Evolutionary conservation across 2,329 filamentous ascomycete genomes (phyloP).

Genomic region (Ophiognomonia clavigignenti-juglandacearum): DNA sequence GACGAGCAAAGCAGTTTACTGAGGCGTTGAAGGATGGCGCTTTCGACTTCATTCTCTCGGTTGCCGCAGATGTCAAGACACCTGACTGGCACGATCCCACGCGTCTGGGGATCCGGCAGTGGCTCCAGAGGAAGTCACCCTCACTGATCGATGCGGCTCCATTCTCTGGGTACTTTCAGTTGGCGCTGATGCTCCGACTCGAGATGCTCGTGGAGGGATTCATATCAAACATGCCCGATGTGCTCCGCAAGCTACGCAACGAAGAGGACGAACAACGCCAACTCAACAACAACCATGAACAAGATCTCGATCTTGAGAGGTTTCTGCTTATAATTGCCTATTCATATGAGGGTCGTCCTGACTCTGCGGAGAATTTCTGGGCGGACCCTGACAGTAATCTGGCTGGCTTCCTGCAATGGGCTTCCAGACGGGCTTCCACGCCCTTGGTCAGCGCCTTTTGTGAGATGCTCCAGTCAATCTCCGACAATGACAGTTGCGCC

Average conservation of each 20-base stretch:
- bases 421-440: slow-evolving; percentile 89
- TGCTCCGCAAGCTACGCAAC: slow-evolving; percentile 75
- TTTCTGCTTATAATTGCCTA: slow-evolving; percentile 92
- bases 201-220: slow-evolving; percentile 88
- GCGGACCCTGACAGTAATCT: slow-evolving; percentile 86
- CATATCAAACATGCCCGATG: slow-evolving; percentile 92
- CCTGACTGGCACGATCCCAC: slow-evolving; percentile 86
- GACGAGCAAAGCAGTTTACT: slow-evolving; percentile 68
- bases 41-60: slow-evolving; percentile 83
- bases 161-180: slow-evolving; percentile 69
- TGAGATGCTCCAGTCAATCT: slow-evolving; percentile 88
- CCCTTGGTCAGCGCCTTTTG: slow-evolving; percentile 96
- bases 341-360: slow-evolving; percentile 78
- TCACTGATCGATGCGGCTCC: slow-evolving; percentile 57
- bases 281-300: slow-evolving; percentile 58
- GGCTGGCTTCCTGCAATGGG: slow-evolving; percentile 93
- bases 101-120: slow-evolving; percentile 73
- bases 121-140: slow-evolving; percentile 76
- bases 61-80: slow-evolving; percentile 75
- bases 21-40: slow-evolving; percentile 81
- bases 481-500: slow-evolving; percentile 76
- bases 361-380: slow-evolving; percentile 88
- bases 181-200: slow-evolving; percentile 70
- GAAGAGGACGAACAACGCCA: slow-evolving; percentile 87
- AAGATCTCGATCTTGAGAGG: slow-evolving; percentile 74